phyloP scores from a whole-genome alignment of 1,284 basidiomycete genomes.

The Pseudozyma hubeiensis region DNA sequence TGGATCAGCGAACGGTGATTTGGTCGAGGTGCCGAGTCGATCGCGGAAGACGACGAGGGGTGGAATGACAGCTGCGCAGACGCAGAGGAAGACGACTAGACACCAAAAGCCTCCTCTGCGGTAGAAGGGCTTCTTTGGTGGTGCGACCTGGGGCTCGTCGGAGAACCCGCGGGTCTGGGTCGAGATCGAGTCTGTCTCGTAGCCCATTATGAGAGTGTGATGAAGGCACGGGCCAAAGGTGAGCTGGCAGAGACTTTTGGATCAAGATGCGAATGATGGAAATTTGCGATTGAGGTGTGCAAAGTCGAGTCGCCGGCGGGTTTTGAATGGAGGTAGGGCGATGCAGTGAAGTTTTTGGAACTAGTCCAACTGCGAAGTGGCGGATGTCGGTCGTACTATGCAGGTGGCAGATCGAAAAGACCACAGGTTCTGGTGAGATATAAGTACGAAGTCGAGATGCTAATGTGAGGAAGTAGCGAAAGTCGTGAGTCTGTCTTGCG shows the following conservation, averaged over 20 bases:
- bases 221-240: not conserved
- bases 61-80: constrained; percentile 35
- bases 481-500: too few species aligned
- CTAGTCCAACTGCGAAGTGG: too few species aligned
- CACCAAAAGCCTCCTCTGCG: constrained; percentile 30
- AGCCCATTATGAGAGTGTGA: constrained; percentile 11
- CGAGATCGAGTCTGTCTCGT: constrained; percentile 9
- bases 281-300: too few species aligned
- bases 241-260: not conserved
- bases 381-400: too few species aligned
- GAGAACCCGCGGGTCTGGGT: constrained; percentile 20
- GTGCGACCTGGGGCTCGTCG: constrained; percentile 20
- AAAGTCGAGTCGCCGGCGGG: too few species aligned
- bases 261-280: too few species aligned
- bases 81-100: constrained; percentile 23
- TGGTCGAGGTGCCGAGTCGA: constrained; percentile 7
- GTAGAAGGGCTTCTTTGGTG: constrained; percentile 30
- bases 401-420: too few species aligned
- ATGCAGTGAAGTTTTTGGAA: too few species aligned
- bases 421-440: too few species aligned
- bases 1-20: constrained; percentile 20
- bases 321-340: too few species aligned
- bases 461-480: too few species aligned
- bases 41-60: constrained; percentile 38
- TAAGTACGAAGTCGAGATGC: too few species aligned